Percentiles rank a stretch among this genome's conserved stretches.
phyloP scores from a whole-genome alignment of 441 rosid species.

The Gossypium davidsonii region DNA sequence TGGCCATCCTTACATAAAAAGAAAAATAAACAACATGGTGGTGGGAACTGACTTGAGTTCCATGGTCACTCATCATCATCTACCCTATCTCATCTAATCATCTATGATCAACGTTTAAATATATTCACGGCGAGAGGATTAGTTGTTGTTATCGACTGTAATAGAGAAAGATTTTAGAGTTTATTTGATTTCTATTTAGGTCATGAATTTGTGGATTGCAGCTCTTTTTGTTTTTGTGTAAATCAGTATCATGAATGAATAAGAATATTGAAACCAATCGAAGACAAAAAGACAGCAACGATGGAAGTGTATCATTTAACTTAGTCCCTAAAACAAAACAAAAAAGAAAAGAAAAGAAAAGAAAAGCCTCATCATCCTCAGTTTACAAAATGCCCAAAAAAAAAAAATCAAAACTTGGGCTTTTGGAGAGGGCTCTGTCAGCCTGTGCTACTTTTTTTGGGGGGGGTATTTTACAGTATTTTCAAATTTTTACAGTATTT shows the following conservation, averaged over 20 bases:
- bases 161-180: background rate
- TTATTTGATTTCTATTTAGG: background rate
- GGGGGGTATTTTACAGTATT: slow-evolving; percentile 18
- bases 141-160: no score
- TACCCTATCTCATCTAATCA: slow-evolving; percentile 9
- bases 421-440: slow-evolving; percentile 55
- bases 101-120: slow-evolving; percentile 12
- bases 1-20: background rate
- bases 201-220: background rate
- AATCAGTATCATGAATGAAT: background rate
- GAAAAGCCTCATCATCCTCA: slow-evolving; percentile 61
- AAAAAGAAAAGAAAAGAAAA: background rate
- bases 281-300: background rate
- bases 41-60: slow-evolving; percentile 11
- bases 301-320: background rate
- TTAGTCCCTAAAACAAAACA: background rate
- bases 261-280: background rate
- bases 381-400: slow-evolving; percentile 42
- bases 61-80: slow-evolving; percentile 10
- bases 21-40: background rate
- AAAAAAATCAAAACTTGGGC: slow-evolving; percentile 41
- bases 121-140: no score
- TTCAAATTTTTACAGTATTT: slow-evolving; percentile 4
- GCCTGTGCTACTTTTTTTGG: slow-evolving; percentile 22
- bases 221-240: background rate